Percentiles rank a stretch among this genome's conserved stretches.
Evolutionary conservation across 2,329 filamentous ascomycete species (phyloP).

Genomic region (Onygena corvina): DNA sequence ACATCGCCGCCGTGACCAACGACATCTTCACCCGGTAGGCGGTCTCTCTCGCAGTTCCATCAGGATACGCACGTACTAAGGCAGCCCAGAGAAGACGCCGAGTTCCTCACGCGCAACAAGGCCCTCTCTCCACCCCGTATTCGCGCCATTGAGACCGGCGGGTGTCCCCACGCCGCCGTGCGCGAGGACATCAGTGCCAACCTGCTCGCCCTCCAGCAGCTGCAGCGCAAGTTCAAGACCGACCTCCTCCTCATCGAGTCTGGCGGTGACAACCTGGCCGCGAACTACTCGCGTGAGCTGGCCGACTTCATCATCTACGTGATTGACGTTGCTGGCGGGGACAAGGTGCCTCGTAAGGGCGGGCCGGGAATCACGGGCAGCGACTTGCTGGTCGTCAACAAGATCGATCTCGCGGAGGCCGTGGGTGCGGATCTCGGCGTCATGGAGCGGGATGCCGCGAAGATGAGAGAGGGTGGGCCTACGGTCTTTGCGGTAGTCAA

Average conservation of each 20-base stretch:
- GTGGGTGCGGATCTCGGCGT: constrained; percentile 82
- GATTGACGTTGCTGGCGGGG: constrained; percentile 89
- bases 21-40: constrained; percentile 83
- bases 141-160: constrained; percentile 91
- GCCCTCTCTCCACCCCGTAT: constrained; percentile 76
- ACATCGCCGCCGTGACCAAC: constrained; percentile 91
- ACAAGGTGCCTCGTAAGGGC: constrained; percentile 93
- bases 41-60: neutral
- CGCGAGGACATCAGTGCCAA: constrained; percentile 94
- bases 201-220: constrained; percentile 77
- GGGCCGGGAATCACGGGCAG: constrained; percentile 95
- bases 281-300: constrained; percentile 89
- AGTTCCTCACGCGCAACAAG: constrained; percentile 80
- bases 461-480: constrained; percentile 90
- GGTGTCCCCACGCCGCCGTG: constrained; percentile 91
- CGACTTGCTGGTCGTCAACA: constrained; percentile 88
- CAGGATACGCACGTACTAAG: neutral
- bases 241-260: constrained; percentile 89
- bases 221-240: constrained; percentile 66
- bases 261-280: constrained; percentile 90
- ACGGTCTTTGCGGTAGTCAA: constrained; percentile 98
- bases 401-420: constrained; percentile 84
- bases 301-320: constrained; percentile 98
- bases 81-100: constrained; percentile 66
- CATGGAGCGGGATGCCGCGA: constrained; percentile 88